These are phyloP conservation scores for Nicotiana knightiana DNA, from an alignment of 257 asterid genomes.

Conservation along the genomic window DNA sequence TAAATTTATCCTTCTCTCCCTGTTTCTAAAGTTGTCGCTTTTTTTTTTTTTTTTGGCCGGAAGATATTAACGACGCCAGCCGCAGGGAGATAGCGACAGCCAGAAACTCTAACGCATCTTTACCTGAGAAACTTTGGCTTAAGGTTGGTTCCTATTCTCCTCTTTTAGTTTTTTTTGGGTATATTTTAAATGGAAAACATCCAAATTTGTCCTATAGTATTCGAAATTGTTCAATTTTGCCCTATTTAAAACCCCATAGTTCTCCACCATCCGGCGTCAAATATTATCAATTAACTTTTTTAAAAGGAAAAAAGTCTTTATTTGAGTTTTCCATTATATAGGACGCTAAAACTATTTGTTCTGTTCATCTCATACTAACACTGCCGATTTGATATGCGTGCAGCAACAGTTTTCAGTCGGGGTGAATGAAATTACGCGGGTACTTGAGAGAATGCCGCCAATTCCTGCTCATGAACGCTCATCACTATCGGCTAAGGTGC, in stretches of 20 bases:
- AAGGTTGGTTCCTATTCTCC: slow-evolving; percentile 39
- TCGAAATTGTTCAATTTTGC: too few species aligned
- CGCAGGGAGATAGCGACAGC: slow-evolving; percentile 58
- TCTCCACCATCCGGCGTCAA: background rate
- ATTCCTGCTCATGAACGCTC: slow-evolving; percentile 9
- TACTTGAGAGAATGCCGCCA: slow-evolving; percentile 66
- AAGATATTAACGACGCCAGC: background rate
- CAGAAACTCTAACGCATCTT: slow-evolving; percentile 27
- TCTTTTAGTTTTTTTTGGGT: background rate
- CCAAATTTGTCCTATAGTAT: too few species aligned
- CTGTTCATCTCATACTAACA: background rate
- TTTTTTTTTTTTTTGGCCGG: background rate
- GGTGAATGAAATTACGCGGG: slow-evolving; percentile 84
- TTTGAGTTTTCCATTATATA: background rate
- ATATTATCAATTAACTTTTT: background rate
- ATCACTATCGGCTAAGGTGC: slow-evolving; percentile 15
- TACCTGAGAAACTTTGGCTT: slow-evolving; percentile 68
- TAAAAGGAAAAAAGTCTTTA: background rate
- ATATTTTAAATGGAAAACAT: background rate
- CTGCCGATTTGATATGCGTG: background rate
- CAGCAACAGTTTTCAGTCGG: slow-evolving; percentile 84
- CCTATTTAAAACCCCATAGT: background rate
- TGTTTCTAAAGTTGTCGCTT: background rate
- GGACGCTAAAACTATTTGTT: background rate
- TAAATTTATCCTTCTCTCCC: background rate